A percentile compares a stretch with the other conserved stretches of the same genome.
Conservation (phyloP, 331 rosid genomes). For the Arachis monticola region DNA sequence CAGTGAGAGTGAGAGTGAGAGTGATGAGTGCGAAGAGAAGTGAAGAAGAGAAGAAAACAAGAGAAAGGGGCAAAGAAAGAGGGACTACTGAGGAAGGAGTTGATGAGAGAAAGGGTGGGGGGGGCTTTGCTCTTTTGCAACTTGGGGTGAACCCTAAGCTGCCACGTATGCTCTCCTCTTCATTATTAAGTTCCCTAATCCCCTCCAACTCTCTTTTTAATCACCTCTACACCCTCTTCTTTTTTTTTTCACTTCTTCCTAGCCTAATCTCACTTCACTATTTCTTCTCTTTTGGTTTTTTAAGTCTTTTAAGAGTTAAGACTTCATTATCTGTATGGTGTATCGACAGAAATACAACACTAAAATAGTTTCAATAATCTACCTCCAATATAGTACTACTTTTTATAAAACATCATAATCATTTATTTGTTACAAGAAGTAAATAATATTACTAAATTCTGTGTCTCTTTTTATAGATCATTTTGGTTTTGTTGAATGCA, state of each 20-base stretch:
- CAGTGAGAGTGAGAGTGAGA: conserved; percentile 14
- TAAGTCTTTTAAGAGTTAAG: not conserved
- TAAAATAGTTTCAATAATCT: too few relatives aligned
- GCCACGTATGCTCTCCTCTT: conserved; percentile 77
- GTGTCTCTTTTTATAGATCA: too few relatives aligned
- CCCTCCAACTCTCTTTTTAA: not conserved
- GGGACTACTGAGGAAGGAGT: conserved; percentile 17
- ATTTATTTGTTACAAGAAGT: too few relatives aligned
- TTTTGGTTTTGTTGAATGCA: too few relatives aligned
- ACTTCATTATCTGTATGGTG: too few relatives aligned
- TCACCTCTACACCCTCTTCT: not conserved
- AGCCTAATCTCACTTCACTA: not conserved
- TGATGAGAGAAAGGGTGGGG: conserved; percentile 16
- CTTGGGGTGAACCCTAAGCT: conserved; percentile 86
- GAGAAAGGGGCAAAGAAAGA: not conserved
- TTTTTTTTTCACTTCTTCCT: not conserved
- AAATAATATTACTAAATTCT: too few relatives aligned
- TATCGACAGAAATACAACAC: too few relatives aligned
- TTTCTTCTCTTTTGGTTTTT: not conserved
- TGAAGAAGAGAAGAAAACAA: not conserved
- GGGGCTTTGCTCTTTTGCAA: conserved; percentile 45
- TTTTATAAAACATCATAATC: too few relatives aligned
- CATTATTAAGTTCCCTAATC: conserved; percentile 50
- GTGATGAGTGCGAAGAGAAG: not conserved
- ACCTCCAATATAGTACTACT: too few relatives aligned